A percentile compares a stretch with the other conserved stretches of the same genome.
phyloP scores from a whole-genome alignment of 139 green algal genomes.

The Monoraphidium neglectum region DNA sequence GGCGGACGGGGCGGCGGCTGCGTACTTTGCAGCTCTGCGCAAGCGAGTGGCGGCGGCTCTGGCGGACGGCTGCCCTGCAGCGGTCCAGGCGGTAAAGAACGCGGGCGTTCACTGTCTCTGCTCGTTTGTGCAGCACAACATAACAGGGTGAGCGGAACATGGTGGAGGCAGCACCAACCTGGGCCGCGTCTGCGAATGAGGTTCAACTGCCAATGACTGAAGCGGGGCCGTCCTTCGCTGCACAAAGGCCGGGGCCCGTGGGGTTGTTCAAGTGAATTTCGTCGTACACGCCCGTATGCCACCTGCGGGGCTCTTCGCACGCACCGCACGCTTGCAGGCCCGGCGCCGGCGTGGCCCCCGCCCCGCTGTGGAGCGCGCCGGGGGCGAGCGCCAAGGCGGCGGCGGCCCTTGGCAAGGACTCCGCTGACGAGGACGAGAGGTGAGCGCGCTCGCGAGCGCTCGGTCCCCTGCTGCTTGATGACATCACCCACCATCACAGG shows the following conservation, averaged over 20 bases:
- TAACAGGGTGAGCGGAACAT: constrained; percentile 57
- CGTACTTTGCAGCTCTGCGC: constrained; percentile 22
- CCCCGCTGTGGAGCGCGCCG: too few relatives aligned
- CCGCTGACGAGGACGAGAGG: too few relatives aligned
- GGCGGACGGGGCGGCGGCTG: background rate
- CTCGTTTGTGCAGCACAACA: constrained; percentile 71
- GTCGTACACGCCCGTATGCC: too few relatives aligned
- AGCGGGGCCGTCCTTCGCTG: background rate
- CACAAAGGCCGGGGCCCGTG: too few relatives aligned
- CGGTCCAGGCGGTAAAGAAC: constrained; percentile 21
- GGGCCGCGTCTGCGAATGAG: constrained; percentile 1
- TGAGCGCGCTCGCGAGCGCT: too few relatives aligned
- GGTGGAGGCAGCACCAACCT: background rate
- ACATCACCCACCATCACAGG: too few relatives aligned
- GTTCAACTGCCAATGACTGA: constrained; percentile 5
- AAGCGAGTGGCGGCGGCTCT: constrained; percentile 3
- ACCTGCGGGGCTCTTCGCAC: too few relatives aligned
- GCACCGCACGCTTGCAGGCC: too few relatives aligned
- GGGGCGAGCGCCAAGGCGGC: too few relatives aligned
- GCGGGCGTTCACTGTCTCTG: constrained; percentile 46
- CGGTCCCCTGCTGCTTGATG: background rate
- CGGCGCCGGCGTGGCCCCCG: too few relatives aligned
- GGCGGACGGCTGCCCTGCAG: background rate
- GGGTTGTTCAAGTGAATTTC: too few relatives aligned
- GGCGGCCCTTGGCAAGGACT: too few relatives aligned